phyloP scores from a whole-genome alignment of 371 early-diverging fungal genomes.

The Mortierella sp. region DNA sequence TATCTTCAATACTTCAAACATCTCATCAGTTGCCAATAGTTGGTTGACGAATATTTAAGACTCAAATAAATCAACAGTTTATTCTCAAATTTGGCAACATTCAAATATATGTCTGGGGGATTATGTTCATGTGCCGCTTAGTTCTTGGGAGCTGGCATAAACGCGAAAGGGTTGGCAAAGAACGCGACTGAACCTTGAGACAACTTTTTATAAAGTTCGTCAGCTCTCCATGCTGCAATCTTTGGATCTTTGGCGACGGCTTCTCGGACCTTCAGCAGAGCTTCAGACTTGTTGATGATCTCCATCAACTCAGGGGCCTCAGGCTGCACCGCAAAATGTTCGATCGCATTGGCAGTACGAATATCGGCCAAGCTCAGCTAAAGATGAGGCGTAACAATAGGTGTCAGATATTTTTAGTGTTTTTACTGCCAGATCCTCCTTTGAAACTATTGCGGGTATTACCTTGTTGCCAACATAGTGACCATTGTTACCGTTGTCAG shows the following conservation, averaged over 20 bases:
- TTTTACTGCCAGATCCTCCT: neutral
- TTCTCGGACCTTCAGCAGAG: constrained; percentile 25
- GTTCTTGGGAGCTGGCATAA: neutral
- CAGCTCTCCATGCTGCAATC: constrained; percentile 33
- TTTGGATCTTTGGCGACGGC: constrained; percentile 34
- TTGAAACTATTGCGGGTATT: neutral
- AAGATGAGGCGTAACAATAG: neutral
- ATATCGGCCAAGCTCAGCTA: constrained; percentile 50
- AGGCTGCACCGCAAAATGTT: constrained; percentile 22
- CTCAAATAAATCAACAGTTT: too few species aligned
- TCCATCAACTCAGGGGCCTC: constrained; percentile 13
- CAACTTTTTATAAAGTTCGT: constrained; percentile 6
- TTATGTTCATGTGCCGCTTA: too few species aligned
- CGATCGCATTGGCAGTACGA: constrained; percentile 29
- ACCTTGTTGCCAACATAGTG: constrained; percentile 46
- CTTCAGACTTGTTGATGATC: constrained; percentile 19
- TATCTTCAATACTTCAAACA: too few species aligned
- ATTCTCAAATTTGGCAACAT: too few species aligned
- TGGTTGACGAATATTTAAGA: too few species aligned
- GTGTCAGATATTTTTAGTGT: neutral
- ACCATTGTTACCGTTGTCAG: constrained; percentile 50
- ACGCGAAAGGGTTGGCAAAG: constrained; percentile 25
- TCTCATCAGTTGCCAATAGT: too few species aligned
- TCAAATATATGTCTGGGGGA: too few species aligned
- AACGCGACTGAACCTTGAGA: constrained; percentile 2